A percentile compares a stretch with the other conserved stretches of the same genome.
Evolutionary conservation across 768 basidiomycete genomes (phyloP).

Genomic region (Cystofilobasidium macerans): DNA sequence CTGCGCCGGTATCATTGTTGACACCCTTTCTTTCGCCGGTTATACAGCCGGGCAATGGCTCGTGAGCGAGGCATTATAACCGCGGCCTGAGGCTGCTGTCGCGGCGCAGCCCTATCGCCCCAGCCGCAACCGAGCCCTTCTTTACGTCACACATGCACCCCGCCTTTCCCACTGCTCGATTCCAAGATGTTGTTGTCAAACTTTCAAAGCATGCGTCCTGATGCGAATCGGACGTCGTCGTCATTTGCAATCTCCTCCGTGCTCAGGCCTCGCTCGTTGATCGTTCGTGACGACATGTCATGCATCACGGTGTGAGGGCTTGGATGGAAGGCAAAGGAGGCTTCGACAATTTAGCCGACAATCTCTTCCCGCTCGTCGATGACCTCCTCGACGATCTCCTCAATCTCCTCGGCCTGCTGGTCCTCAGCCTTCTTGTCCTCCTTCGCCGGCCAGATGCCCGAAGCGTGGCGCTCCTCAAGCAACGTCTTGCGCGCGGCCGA

Average conservation of each 20-base stretch:
- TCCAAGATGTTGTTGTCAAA: neutral
- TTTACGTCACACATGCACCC: neutral
- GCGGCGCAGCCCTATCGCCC: too few relatives aligned
- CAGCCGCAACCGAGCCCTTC: too few relatives aligned
- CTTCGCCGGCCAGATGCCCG: constrained; percentile 33
- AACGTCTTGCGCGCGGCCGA: constrained; percentile 55
- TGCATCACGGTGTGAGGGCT: too few relatives aligned
- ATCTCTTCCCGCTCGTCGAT: constrained; percentile 84
- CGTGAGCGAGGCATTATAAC: neutral
- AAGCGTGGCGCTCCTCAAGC: constrained; percentile 46
- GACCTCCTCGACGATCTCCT: constrained; percentile 87
- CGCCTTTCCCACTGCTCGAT: neutral
- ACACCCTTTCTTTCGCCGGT: neutral
- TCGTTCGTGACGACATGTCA: too few relatives aligned
- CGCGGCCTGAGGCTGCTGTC: too few relatives aligned
- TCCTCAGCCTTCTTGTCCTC: constrained; percentile 33
- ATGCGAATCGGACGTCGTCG: too few relatives aligned
- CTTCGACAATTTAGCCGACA: constrained; percentile 30
- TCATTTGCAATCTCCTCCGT: neutral
- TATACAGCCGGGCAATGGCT: neutral
- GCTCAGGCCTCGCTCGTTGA: neutral
- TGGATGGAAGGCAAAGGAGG: too few relatives aligned
- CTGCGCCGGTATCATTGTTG: neutral
- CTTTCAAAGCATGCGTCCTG: too few relatives aligned
- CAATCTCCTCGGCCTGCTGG: constrained; percentile 58